Evolutionary conservation across 2,329 filamentous ascomycete genomes (phyloP).

Genomic region (Ascochyta koolunga): DNA sequence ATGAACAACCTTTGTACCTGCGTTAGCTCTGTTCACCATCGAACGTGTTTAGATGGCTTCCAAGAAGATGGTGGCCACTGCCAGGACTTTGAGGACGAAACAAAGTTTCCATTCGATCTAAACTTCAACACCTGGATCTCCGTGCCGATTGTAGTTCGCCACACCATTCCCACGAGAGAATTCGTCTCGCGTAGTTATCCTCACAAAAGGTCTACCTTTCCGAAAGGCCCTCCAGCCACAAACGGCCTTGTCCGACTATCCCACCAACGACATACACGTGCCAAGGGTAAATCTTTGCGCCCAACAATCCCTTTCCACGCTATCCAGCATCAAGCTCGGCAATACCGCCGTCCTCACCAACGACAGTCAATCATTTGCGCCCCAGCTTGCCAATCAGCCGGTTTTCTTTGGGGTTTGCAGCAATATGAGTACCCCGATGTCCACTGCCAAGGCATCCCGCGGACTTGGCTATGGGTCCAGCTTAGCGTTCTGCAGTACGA

Average conservation of each 20-base stretch:
- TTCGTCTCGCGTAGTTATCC: background rate
- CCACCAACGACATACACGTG: background rate
- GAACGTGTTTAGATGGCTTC: too few species aligned
- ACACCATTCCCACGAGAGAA: background rate
- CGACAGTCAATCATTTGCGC: background rate
- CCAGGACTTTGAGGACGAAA: too few species aligned
- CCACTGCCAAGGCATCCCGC: conserved; percentile 30
- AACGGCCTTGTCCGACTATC: background rate
- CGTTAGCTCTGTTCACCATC: background rate
- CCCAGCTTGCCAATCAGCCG: conserved; percentile 2
- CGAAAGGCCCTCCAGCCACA: background rate
- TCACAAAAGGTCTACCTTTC: background rate
- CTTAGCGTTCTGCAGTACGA: conserved; percentile 4
- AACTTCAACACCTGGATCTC: background rate
- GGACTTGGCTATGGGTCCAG: conserved; percentile 31
- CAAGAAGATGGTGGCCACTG: too few species aligned
- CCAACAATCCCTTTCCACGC: background rate
- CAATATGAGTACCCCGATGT: conserved; percentile 35
- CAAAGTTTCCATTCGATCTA: too few species aligned
- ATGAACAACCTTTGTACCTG: background rate
- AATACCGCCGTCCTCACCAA: background rate
- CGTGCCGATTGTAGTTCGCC: background rate
- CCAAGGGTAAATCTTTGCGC: conserved; percentile 1
- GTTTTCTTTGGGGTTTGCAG: conserved; percentile 15
- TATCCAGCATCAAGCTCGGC: background rate